These are phyloP conservation scores for Fragaria ananassa DNA, from an alignment of 306 rosid species.

Conservation along the genomic window DNA sequence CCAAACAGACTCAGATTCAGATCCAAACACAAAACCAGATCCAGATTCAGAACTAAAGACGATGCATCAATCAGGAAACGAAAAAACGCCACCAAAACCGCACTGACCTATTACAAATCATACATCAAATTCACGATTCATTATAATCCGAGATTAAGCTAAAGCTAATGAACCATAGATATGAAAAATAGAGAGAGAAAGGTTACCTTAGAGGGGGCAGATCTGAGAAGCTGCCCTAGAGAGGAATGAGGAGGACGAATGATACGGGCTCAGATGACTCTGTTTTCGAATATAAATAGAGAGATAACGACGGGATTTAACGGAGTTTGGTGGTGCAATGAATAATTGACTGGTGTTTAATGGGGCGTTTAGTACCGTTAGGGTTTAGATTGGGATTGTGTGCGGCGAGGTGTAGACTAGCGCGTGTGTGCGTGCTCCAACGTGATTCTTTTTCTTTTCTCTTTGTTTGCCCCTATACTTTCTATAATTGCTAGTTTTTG, in stretches of 20 bases:
- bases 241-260: background rate
- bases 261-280: background rate
- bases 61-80: background rate
- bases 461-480: background rate
- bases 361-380: constrained; percentile 4
- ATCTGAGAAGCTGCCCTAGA: constrained; percentile 34
- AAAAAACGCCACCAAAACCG: background rate
- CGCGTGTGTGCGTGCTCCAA: background rate
- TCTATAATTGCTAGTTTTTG: background rate
- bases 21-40: constrained; percentile 16
- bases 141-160: background rate
- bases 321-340: constrained; percentile 10
- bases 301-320: background rate
- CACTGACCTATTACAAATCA: background rate
- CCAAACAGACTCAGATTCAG: constrained; percentile 5
- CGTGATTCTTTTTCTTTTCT: background rate
- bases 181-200: background rate
- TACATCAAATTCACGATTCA: background rate
- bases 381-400: constrained; percentile 10
- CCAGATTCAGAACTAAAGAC: background rate
- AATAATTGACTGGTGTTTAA: background rate
- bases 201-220: constrained; percentile 29
- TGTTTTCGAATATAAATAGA: constrained; percentile 10
- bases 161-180: background rate
- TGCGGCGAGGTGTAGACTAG: constrained; percentile 5